Percentiles rank a stretch among this genome's conserved stretches.
Evolutionary conservation across 441 rosid species (phyloP).

Genomic region (Erodium chrysanthum): DNA sequence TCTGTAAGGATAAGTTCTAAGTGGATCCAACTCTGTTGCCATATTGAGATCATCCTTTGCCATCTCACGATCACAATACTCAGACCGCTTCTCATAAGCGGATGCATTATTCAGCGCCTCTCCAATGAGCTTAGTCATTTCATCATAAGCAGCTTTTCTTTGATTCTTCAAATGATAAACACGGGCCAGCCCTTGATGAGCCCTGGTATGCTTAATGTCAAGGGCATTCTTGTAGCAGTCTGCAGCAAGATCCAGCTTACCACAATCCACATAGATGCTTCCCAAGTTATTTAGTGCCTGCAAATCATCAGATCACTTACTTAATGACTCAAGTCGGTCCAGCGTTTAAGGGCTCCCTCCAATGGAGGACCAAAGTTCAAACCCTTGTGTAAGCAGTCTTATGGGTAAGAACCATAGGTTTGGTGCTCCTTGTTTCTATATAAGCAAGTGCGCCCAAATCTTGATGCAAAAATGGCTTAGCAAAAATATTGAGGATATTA

Average conservation of each 20-base stretch:
- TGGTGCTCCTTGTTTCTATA: too few relatives aligned
- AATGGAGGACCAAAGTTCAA: too few relatives aligned
- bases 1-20: slow-evolving; percentile 91
- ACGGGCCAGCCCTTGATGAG: slow-evolving; percentile 94
- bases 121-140: slow-evolving; percentile 90
- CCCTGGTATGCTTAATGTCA: slow-evolving; percentile 86
- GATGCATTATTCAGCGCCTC: slow-evolving; percentile 87
- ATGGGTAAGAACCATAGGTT: too few relatives aligned
- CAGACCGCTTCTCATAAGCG: slow-evolving; percentile 89
- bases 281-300: slow-evolving; percentile 94
- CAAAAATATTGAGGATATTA: too few relatives aligned
- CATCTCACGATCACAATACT: slow-evolving; percentile 89
- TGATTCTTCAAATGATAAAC: slow-evolving; percentile 77
- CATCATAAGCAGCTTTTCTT: slow-evolving; percentile 77
- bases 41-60: slow-evolving; percentile 77
- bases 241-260: slow-evolving; percentile 81
- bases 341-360: too few relatives aligned
- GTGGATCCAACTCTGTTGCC: slow-evolving; percentile 79
- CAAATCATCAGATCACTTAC: slow-evolving; percentile 11
- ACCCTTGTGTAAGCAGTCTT: too few relatives aligned
- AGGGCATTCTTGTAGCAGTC: slow-evolving; percentile 85
- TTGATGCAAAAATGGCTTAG: too few relatives aligned
- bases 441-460: too few relatives aligned
- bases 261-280: slow-evolving; percentile 75
- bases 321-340: neutral